Base-by-base conservation (phyloP, 2,329 filamentous ascomycete species). In the Cadophora luteo-olivacea region DNA sequence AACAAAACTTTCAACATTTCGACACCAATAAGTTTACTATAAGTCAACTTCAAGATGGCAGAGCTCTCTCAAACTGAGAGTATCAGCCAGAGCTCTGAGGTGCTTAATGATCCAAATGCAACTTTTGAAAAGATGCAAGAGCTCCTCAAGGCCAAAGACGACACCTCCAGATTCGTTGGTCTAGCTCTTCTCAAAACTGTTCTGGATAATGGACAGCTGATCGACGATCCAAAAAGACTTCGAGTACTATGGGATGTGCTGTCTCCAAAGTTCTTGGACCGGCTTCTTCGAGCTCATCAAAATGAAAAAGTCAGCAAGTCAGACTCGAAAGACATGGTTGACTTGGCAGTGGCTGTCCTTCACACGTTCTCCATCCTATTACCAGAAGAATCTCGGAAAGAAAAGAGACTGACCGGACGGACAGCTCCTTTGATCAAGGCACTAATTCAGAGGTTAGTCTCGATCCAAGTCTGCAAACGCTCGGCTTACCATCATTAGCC, bases 151-250 rank as follows among this genome's bases (percentile, higher is more conserved):
- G 79, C 86, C 65, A 88, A 87, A 69, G 85, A 91, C 75, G 89
- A 92, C 75, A 92, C 90, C 0, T 87, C 88, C 24, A 85, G 87
- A 74, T 91, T 92, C 72, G 89, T 91, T 49, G 90, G 89, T 8
- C 81, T 92, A 25, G 87, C 89, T 0, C 82, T 92, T 25, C 82
- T 92, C 62, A 90, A 89, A 74, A 86, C 87, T n/a, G 79, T 90
- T 14, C 82, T 92, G 38, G 89, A 91, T 77, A 88, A 87, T 75
- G 84, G 86, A 6, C 79, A 82, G 25, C 77, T 89, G 25, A 82
- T 82, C 55, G 78, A 83, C 64, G 82, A 89, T 77, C 79, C 82
- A 11, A 77, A 78, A 1, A 76, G 75, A 8, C 74, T 90, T 4
- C 74, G 78, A n/a, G 77, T 76, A 16, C 79, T 91, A 52, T 92